phyloP scores from a whole-genome alignment of 768 basidiomycete species.

The Tremella mesenterica region DNA sequence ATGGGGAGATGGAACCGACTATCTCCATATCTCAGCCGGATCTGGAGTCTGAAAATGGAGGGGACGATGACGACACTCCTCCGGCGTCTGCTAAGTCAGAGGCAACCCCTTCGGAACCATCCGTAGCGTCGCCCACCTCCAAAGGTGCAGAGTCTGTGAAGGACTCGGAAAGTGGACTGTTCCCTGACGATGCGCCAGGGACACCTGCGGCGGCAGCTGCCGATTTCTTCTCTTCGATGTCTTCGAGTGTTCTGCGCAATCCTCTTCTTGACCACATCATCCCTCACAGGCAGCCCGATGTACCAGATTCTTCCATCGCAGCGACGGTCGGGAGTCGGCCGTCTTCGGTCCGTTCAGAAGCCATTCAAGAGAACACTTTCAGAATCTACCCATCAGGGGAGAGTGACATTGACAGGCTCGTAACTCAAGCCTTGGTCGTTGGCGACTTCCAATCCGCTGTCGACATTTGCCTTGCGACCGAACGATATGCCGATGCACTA shows the following conservation, averaged over 20 bases:
- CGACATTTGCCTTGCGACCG: slow-evolving; percentile 74
- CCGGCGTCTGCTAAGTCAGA: slow-evolving; percentile 47
- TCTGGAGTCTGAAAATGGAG: background rate
- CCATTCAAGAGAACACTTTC: slow-evolving; percentile 70
- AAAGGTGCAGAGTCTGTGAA: slow-evolving; percentile 53
- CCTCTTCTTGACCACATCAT: slow-evolving; percentile 51
- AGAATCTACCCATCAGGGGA: slow-evolving; percentile 81
- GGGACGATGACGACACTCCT: background rate
- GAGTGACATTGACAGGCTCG: slow-evolving; percentile 72
- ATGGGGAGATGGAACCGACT: slow-evolving; percentile 4
- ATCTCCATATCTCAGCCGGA: slow-evolving; percentile 41
- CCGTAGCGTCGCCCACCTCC: slow-evolving; percentile 53
- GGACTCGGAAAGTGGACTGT: slow-evolving; percentile 68
- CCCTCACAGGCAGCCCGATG: slow-evolving; percentile 65
- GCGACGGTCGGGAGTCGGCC: slow-evolving; percentile 89
- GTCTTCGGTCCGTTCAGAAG: slow-evolving; percentile 64
- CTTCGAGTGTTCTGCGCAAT: slow-evolving; percentile 49
- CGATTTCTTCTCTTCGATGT: slow-evolving; percentile 82
- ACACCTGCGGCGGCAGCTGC: slow-evolving; percentile 56
- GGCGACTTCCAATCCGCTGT: slow-evolving; percentile 95
- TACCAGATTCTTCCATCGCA: slow-evolving; percentile 82
- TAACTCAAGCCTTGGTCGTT: slow-evolving; percentile 86
- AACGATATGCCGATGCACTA: slow-evolving; percentile 89
- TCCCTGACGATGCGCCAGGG: slow-evolving; percentile 61
- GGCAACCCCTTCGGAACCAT: slow-evolving; percentile 67